These are phyloP conservation scores for Penicillium egyptiacum DNA, from an alignment of 495 filamentous ascomycete genomes.

Conservation along the genomic window DNA sequence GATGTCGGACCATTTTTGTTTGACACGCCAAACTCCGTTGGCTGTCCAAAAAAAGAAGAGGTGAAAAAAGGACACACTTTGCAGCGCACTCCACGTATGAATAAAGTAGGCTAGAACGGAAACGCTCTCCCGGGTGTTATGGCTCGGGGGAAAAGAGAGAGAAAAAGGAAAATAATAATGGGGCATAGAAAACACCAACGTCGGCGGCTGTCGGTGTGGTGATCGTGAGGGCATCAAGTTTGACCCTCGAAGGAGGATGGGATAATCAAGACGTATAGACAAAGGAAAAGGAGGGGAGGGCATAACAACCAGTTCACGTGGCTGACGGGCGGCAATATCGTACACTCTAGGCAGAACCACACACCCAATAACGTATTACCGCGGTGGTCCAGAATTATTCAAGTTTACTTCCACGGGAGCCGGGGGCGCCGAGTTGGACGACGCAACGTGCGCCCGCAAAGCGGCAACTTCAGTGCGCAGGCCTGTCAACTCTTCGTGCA, in stretches of 20 bases:
- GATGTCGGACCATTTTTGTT: constrained; percentile 22
- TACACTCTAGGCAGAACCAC: constrained; percentile 22
- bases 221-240: constrained; percentile 25
- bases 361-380: constrained; percentile 22
- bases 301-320: background rate
- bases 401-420: constrained; percentile 27
- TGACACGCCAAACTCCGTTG: constrained; percentile 23
- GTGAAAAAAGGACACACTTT: constrained; percentile 8
- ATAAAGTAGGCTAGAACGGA: constrained; percentile 13
- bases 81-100: constrained; percentile 5
- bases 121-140: background rate
- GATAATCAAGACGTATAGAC: constrained; percentile 20
- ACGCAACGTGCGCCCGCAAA: constrained; percentile 41
- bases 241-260: constrained; percentile 1
- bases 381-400: constrained; percentile 25
- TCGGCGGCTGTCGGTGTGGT: constrained; percentile 20
- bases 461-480: constrained; percentile 43
- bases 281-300: constrained; percentile 11
- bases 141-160: constrained; percentile 1
- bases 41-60: constrained; percentile 13
- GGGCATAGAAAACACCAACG: constrained; percentile 18
- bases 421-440: constrained; percentile 30
- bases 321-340: constrained; percentile 19
- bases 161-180: background rate
- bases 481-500: constrained; percentile 42